phyloP scores from a whole-genome alignment of 2,329 filamentous ascomycete species.

The Colletotrichum phormii region DNA sequence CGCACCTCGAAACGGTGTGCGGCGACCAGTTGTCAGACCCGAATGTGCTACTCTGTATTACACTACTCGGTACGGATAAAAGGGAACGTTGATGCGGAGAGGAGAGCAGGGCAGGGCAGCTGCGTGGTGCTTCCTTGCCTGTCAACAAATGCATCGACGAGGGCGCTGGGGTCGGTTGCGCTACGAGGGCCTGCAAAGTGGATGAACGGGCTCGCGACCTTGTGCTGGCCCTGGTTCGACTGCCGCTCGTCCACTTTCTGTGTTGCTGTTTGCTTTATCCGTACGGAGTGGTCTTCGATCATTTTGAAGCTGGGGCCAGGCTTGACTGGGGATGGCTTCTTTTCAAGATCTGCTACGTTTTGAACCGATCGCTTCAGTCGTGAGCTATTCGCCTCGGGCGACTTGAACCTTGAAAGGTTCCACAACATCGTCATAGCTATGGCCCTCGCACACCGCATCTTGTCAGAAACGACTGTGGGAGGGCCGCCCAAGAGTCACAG shows the following conservation, averaged over 20 bases:
- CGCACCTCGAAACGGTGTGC: neutral
- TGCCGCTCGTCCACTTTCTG: neutral
- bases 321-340: constrained; percentile 3
- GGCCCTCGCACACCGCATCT: constrained; percentile 26
- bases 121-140: constrained; percentile 7
- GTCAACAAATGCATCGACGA: constrained; percentile 16
- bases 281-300: neutral
- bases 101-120: constrained; percentile 3
- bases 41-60: too few species aligned
- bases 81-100: constrained; percentile 1
- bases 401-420: constrained; percentile 26
- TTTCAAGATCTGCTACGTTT: constrained; percentile 28
- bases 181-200: constrained; percentile 16
- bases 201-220: constrained; percentile 8
- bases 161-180: constrained; percentile 16
- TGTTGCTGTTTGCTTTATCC: neutral
- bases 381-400: constrained; percentile 8
- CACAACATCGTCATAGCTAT: constrained; percentile 27
- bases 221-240: constrained; percentile 11
- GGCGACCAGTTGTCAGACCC: neutral
- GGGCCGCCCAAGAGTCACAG: neutral
- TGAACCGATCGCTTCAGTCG: constrained; percentile 24
- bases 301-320: neutral
- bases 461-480: neutral
- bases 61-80: too few species aligned